Evolutionary conservation across 345 rosid species (phyloP).

Genomic region (Linum tenue): DNA sequence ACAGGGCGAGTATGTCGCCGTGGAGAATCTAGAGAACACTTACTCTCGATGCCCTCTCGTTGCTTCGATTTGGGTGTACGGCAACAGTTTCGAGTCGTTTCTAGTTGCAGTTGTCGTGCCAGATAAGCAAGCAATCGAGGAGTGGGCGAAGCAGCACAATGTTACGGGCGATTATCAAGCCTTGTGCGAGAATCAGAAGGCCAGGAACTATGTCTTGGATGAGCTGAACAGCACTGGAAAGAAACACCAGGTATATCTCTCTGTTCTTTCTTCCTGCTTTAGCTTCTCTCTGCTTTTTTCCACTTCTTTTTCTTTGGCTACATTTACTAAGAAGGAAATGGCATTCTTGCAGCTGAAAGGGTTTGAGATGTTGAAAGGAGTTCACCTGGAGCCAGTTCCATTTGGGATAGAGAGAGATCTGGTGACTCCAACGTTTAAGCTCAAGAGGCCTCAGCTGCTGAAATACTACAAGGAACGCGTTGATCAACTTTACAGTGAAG

Average conservation of each 20-base stretch:
- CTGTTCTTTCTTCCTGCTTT: background rate
- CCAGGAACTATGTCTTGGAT: conserved; percentile 61
- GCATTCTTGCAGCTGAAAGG: conserved; percentile 58
- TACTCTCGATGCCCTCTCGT: conserved; percentile 63
- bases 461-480: conserved; percentile 58
- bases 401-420: conserved; percentile 83
- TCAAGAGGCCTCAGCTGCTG: conserved; percentile 89
- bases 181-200: conserved; percentile 56
- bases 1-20: conserved; percentile 94
- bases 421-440: conserved; percentile 77
- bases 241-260: conserved; percentile 44
- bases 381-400: conserved; percentile 65
- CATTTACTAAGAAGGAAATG: conserved; percentile 7
- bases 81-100: conserved; percentile 91
- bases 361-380: conserved; percentile 81
- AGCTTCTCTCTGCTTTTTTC: no score
- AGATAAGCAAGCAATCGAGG: conserved; percentile 62
- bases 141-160: conserved; percentile 52
- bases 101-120: conserved; percentile 82
- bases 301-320: background rate
- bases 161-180: conserved; percentile 49
- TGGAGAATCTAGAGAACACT: conserved; percentile 67
- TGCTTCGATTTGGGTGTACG: conserved; percentile 89
- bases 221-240: conserved; percentile 70
- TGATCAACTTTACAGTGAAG: conserved; percentile 62